phyloP scores from a whole-genome alignment of 176 grass and related monocot species.

The Eleusine indica region DNA sequence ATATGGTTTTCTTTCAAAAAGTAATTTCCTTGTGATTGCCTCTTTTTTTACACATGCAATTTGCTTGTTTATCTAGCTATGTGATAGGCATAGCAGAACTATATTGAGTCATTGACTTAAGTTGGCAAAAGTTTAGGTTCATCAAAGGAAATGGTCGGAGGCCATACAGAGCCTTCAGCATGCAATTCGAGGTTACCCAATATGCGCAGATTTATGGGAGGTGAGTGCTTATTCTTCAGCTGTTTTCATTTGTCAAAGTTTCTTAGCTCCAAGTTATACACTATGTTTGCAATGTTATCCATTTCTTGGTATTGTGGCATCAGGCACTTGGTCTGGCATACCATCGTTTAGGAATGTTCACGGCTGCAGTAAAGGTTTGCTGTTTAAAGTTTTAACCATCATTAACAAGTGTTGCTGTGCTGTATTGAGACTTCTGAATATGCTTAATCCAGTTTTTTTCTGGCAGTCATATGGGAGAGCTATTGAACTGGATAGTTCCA shows the following conservation, averaged over 20 bases:
- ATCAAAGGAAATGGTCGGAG: constrained; percentile 92
- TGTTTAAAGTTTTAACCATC: constrained; percentile 32
- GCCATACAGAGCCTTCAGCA: constrained; percentile 89
- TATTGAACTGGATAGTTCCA: constrained; percentile 81
- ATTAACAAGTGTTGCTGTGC: constrained; percentile 9
- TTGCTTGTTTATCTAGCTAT: constrained; percentile 1
- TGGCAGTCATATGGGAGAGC: constrained; percentile 88
- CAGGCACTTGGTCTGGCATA: constrained; percentile 96
- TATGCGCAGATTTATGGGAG: constrained; percentile 93
- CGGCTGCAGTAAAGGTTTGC: constrained; percentile 85
- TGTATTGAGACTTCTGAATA: constrained; percentile 42
- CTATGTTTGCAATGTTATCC: constrained; percentile 23
- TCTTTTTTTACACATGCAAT: constrained; percentile 9
- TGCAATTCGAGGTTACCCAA: constrained; percentile 77
- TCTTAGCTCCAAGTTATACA: constrained; percentile 22
- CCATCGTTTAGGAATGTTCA: constrained; percentile 97
- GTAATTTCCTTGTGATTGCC: constrained; percentile 22
- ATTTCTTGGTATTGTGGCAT: constrained; percentile 42
- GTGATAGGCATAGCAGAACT: neutral
- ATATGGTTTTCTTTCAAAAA: neutral
- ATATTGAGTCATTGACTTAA: neutral
- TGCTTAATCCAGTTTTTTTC: constrained; percentile 48
- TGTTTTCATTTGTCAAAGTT: constrained; percentile 25
- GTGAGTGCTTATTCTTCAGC: constrained; percentile 38
- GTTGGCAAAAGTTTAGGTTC: constrained; percentile 62